Base-by-base conservation (phyloP, 225 moss, liverwort and hornwort species). In the Antitrichia curtipendula region DNA sequence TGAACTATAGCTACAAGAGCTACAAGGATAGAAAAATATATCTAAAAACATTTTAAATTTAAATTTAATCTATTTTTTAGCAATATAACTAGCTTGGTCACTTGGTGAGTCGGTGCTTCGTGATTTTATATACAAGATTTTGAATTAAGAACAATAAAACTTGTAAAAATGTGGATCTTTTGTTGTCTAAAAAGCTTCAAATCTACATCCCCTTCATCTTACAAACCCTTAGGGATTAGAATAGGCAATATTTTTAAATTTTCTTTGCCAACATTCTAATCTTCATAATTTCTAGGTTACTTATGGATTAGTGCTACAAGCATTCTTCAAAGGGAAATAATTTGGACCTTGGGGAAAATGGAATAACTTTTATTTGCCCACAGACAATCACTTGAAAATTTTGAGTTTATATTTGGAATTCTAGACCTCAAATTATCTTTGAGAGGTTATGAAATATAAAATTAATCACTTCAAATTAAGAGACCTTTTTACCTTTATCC, bases 301-400 rank as follows among this genome's bases (percentile, higher is more conserved):
- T 32, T 74, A 4, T 74, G 8, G 5, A 50, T 34, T 34, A 21
- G 8, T 34, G 5, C 31, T 75, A 32, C 1, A 19, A 32, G 20
- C 4, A 0, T 31, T 32, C 31, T 0, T 49, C 0, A 49, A 1
- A 50, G 5, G 6, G 1, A 8, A 45, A 75, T 50, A 6, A 12
- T 32, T 49, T 7, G 4, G 7, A 7, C 8, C 2, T 32, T 3
- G 0, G 32, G 2, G 0, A 18, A 18, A 73, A 47, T 47, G 2
- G 6, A 31, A 47, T 18, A 73, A 10, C 2, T 17, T 72, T 17
- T 14, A 10, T 29, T 47, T 29, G 2, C 7, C 7, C 2, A 31
- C 0, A 0, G 2, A 31, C 31, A 47, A 73, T 47, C 7, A 73
- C 49, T 73, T 73, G 12, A 19, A 47, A 47, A 45, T 1, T 18